phyloP scores from a whole-genome alignment of 352 stramenopile genomes.

The Globisporangium cederbergense region DNA sequence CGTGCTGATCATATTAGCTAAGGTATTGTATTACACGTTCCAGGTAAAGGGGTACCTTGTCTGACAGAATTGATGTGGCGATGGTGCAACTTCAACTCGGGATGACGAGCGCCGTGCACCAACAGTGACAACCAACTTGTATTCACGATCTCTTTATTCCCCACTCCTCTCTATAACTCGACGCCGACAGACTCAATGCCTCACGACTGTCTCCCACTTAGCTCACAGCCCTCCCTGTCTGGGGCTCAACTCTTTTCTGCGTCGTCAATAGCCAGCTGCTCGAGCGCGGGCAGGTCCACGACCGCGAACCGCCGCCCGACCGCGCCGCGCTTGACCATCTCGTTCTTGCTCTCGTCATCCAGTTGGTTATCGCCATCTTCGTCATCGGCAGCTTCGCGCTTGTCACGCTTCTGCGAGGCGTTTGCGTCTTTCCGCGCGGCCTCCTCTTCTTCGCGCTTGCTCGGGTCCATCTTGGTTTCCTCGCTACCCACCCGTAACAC shows the following conservation, averaged over 20 bases:
- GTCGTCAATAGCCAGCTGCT: not conserved
- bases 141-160: not conserved
- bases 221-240: not conserved
- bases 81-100: conserved; percentile 8
- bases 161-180: not conserved
- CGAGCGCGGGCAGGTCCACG: conserved; percentile 7
- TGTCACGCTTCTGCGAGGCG: conserved; percentile 6
- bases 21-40: not conserved
- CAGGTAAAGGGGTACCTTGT: not conserved
- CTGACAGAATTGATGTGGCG: not conserved
- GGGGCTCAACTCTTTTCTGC: not conserved
- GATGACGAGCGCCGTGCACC: not conserved
- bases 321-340: conserved; percentile 11
- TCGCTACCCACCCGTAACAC: too few relatives aligned
- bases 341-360: conserved; percentile 15
- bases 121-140: not conserved
- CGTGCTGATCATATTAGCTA: not conserved
- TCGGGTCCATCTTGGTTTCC: not conserved
- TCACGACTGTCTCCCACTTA: not conserved
- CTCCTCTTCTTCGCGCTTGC: not conserved
- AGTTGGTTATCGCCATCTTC: not conserved
- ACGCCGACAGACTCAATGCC: not conserved
- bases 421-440: not conserved
- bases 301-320: conserved; percentile 19
- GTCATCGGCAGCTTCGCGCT: conserved; percentile 18